A percentile compares a stretch with the other conserved stretches of the same genome.
Conservation (phyloP, 2,329 filamentous ascomycete species). For the Aspergillus fijiensis region DNA sequence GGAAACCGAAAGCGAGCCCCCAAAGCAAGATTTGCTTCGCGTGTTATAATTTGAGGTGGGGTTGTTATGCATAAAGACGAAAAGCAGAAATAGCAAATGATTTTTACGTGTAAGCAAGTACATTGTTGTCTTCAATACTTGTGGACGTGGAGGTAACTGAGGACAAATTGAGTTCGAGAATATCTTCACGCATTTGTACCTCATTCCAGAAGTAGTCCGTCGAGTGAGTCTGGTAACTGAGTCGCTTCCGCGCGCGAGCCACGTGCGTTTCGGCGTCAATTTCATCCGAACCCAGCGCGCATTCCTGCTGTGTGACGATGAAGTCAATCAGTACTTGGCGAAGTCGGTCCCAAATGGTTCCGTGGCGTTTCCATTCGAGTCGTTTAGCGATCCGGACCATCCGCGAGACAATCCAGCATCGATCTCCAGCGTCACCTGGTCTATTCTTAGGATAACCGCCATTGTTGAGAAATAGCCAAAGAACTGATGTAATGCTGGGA, state of each 20-base stretch:
- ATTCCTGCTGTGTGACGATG: conserved; percentile 30
- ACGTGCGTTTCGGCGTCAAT: conserved; percentile 22
- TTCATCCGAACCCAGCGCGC: conserved; percentile 26
- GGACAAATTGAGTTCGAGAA: conserved; percentile 16
- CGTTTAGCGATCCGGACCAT: conserved; percentile 33
- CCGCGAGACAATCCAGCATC: conserved; percentile 34
- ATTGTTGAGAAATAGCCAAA: conserved; percentile 33
- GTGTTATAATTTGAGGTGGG: background rate
- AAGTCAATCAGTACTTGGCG: conserved; percentile 28
- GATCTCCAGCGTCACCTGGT: conserved; percentile 24
- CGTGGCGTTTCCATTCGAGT: conserved; percentile 31
- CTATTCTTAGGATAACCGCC: conserved; percentile 27
- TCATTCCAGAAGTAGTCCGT: conserved; percentile 29
- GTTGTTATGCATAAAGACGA: background rate
- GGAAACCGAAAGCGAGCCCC: background rate
- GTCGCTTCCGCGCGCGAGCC: conserved; percentile 23
- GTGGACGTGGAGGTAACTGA: background rate
- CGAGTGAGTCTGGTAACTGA: background rate
- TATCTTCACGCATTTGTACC: conserved; percentile 28
- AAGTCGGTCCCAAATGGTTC: conserved; percentile 29
- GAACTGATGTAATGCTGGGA: conserved; percentile 31
- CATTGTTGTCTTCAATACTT: conserved; percentile 12
- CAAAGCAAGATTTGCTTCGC: background rate
- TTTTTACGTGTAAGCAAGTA: conserved; percentile 17
- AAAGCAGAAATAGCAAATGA: background rate